These are phyloP conservation scores for Rhazya stricta DNA, from an alignment of 257 asterid genomes.

Conservation along the genomic window DNA sequence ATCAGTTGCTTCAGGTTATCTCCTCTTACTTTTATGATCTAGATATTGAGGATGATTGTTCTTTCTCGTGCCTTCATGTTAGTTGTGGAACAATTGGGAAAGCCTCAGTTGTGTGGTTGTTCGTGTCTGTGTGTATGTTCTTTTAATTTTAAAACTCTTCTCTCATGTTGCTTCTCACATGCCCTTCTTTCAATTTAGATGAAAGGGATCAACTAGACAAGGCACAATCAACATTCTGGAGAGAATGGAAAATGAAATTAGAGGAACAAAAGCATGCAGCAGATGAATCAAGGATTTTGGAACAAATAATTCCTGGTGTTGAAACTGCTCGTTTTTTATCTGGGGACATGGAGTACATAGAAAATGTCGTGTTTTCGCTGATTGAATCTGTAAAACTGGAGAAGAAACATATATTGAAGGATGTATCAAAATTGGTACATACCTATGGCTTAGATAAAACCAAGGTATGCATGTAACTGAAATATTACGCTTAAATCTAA, in stretches of 20 bases:
- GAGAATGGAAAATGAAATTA: conserved; percentile 88
- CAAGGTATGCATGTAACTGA: conserved; percentile 45
- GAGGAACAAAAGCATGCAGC: conserved; percentile 85
- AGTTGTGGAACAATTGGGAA: conserved; percentile 8
- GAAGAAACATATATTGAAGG: conserved; percentile 68
- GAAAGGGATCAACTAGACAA: conserved; percentile 65
- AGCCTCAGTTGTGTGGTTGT: background rate
- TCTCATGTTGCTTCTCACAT: conserved; percentile 19
- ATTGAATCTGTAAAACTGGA: conserved; percentile 67
- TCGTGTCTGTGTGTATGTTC: background rate
- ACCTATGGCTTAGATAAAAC: conserved; percentile 65
- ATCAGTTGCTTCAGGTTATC: conserved; percentile 65
- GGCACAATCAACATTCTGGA: conserved; percentile 96
- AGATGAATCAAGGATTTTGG: conserved; percentile 80
- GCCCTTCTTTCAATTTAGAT: conserved; percentile 38
- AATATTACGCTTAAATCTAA: background rate
- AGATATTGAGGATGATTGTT: conserved; percentile 16
- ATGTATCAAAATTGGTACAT: conserved; percentile 50
- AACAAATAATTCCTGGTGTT: conserved; percentile 88
- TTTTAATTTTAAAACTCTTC: background rate
- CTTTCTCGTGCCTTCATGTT: conserved; percentile 15
- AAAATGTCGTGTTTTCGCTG: conserved; percentile 58
- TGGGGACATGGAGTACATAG: conserved; percentile 70
- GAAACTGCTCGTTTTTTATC: conserved; percentile 78
- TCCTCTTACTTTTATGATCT: conserved; percentile 9